Evolutionary conservation across 768 basidiomycete genomes (phyloP), one percentile per base, ranked within the genome.

Genomic region (Naganishia kalamii): DNA sequence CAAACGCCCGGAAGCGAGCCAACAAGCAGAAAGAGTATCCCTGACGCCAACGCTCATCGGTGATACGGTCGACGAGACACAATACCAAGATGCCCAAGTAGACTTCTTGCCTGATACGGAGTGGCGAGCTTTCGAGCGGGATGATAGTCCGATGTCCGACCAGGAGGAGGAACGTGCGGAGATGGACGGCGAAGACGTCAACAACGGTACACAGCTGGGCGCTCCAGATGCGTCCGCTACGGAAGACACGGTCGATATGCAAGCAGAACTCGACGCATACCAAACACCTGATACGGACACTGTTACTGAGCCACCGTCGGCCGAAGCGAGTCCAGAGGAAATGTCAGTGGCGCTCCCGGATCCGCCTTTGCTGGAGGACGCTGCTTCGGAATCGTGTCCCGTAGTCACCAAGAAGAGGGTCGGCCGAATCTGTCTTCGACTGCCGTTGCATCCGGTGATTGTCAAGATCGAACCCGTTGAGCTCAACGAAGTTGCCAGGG

Each of bases 381-480:
- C n/a, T n/a, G n/a, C n/a, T n/a, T n/a, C n/a, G n/a, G n/a, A n/a
- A n/a, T n/a, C n/a, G n/a, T n/a, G 6, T 4, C 30, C 54, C 11
- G 40, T 25, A 37, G 13, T 35, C 5, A 40, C 15, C 33, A 57
- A 57, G 32, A 57, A 57, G 54, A 57, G 27, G 23, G 27, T 25
- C 4, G 54, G 54, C 37, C 54, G 54, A 37, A 57, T 57, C n/a
- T 57, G 54, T 25, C n/a, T 57, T 15, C 54, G 54, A 27, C 25
- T 57, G 32, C 54, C 54, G 8, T 27, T 57, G 21, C 19, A 57
- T 6, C 54, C 54, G 21, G 25, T 57, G 33, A 57, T 57, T 25
- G 54, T 57, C 17, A 57, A 57, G 54, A 7, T 57, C 37, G 54
- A 57, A 32, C 37, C 54, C 6, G 54, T 15, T 13, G 54, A 30